Conservation (phyloP, 306 rosid genomes). For the Prunus mira region DNA sequence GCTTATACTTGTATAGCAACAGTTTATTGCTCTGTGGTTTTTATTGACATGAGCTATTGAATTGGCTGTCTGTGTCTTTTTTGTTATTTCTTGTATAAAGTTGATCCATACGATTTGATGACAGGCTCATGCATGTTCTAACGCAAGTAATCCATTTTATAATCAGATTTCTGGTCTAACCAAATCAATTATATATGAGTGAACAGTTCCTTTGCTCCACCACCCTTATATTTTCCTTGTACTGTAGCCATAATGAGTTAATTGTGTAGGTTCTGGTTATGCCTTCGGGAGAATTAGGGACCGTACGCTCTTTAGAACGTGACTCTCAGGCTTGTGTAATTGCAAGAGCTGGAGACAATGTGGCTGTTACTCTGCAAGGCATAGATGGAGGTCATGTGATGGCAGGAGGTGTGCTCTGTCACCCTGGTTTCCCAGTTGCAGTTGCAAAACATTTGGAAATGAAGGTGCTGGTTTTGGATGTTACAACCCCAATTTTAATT, state of each 20-base stretch:
- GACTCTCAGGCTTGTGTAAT: slow-evolving; percentile 66
- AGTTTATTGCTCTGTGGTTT: not conserved
- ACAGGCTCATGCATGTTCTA: slow-evolving; percentile 1
- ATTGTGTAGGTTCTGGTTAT: slow-evolving; percentile 69
- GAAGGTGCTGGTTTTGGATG: slow-evolving; percentile 81
- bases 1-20: not conserved
- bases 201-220: not conserved
- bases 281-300: slow-evolving; percentile 84
- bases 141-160: not conserved
- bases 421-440: slow-evolving; percentile 82
- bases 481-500: slow-evolving; percentile 66
- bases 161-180: not conserved
- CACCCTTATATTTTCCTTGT: not conserved
- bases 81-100: not conserved
- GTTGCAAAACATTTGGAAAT: slow-evolving; percentile 77
- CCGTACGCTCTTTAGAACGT: slow-evolving; percentile 76
- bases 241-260: slow-evolving; percentile 6
- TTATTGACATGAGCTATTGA: not conserved
- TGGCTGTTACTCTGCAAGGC: slow-evolving; percentile 74
- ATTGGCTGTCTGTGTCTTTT: not conserved
- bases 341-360: slow-evolving; percentile 95
- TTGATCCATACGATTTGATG: not conserved
- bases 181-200: not conserved
- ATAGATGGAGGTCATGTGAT: slow-evolving; percentile 60
- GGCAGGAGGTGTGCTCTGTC: slow-evolving; percentile 92